phyloP scores from a whole-genome alignment of 768 basidiomycete genomes.

The Daedalea quercina region DNA sequence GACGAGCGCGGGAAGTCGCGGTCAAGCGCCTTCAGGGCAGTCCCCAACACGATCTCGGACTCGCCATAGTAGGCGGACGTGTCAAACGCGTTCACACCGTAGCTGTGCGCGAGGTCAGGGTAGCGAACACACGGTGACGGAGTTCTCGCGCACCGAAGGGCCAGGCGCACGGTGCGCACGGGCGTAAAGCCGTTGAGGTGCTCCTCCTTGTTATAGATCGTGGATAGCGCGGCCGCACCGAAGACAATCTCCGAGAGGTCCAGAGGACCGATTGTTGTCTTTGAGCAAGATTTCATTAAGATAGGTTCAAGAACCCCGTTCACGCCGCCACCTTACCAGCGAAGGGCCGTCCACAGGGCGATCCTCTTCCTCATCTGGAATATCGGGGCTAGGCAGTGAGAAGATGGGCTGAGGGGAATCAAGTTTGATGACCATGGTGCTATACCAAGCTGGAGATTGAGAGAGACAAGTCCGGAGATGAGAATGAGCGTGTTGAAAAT shows the following conservation, averaged over 20 bases:
- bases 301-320: background rate
- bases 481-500: background rate
- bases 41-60: constrained; percentile 73
- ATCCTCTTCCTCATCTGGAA: constrained; percentile 38
- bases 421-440: constrained; percentile 33
- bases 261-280: constrained; percentile 31
- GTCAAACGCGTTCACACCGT: constrained; percentile 78
- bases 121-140: background rate
- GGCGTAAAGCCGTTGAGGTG: constrained; percentile 51
- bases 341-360: constrained; percentile 25
- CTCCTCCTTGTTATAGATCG: constrained; percentile 57
- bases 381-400: constrained; percentile 31
- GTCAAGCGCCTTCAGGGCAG: constrained; percentile 49
- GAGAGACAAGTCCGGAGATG: background rate
- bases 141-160: constrained; percentile 50
- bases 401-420: constrained; percentile 35
- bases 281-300: background rate
- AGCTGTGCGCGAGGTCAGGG: constrained; percentile 36
- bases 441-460: constrained; percentile 6
- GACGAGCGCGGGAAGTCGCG: constrained; percentile 71
- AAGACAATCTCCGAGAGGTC: constrained; percentile 48
- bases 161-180: constrained; percentile 62
- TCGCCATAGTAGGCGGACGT: constrained; percentile 77
- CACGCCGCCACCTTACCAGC: constrained; percentile 26
- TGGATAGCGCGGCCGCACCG: constrained; percentile 67